A percentile compares a stretch with the other conserved stretches of the same genome.
These are phyloP conservation scores for Pichiaceae sp. DNA, from an alignment of 1,139 yeast genomes.

Conservation along the genomic window DNA sequence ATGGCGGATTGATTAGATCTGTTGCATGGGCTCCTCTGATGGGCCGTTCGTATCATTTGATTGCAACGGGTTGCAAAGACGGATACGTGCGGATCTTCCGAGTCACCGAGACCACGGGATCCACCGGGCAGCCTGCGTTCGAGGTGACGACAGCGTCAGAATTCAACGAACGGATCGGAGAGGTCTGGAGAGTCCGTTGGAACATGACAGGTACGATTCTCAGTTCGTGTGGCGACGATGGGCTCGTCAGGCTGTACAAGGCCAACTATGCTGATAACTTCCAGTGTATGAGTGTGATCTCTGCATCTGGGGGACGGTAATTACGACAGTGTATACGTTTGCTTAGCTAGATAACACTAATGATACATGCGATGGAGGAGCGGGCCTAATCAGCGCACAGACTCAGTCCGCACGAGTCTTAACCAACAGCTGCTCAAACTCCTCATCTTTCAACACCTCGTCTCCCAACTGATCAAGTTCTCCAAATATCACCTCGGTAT, in stretches of 20 bases:
- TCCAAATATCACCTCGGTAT: conserved; percentile 1
- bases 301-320: too few relatives aligned
- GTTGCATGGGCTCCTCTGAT: conserved; percentile 97
- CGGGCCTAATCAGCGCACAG: neutral
- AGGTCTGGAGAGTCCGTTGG: conserved; percentile 96
- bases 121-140: conserved; percentile 6
- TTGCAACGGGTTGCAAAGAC: conserved; percentile 95
- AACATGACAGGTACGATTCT: conserved; percentile 87
- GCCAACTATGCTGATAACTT: conserved; percentile 78
- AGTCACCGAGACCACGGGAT: conserved; percentile 35
- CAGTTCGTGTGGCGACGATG: conserved; percentile 94
- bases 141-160: conserved; percentile 44
- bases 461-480: conserved; percentile 6
- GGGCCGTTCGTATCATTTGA: conserved; percentile 80
- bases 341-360: too few relatives aligned
- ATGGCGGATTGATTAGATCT: conserved; percentile 77
- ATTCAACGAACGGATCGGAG: conserved; percentile 35
- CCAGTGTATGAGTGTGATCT: conserved; percentile 78
- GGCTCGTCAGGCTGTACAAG: conserved; percentile 87
- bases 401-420: conserved; percentile 1
- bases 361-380: too few relatives aligned
- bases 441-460: conserved; percentile 5
- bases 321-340: too few relatives aligned
- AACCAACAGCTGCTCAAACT: conserved; percentile 6
- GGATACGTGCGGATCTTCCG: conserved; percentile 85